Base-by-base conservation (phyloP, 768 basidiomycete genomes). In the Mycena galericulata region DNA sequence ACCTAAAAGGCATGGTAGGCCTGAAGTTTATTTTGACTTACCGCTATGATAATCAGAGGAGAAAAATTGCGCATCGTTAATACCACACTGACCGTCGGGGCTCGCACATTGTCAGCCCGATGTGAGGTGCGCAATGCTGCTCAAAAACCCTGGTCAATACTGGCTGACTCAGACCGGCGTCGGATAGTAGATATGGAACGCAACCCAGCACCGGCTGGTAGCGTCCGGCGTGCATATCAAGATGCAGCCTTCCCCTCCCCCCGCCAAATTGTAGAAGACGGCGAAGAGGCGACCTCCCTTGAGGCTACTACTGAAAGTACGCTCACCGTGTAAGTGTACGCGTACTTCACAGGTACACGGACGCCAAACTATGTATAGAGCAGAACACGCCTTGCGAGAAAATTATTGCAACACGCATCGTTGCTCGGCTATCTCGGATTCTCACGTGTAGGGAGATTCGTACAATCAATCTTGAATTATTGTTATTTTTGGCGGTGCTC, bases 181-280 rank as follows among this genome's bases (percentile, higher is more conserved):
- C 12, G 20, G 56, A 43, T 50, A n/a, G n/a, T n/a, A 90, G 89
- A 85, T 90, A 32, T 90, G 88, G 89, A 89, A 85, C 61, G 75
- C 75, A 12, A 88, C 85, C 2, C 79, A 83, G 65, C 84, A 83
- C 64, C 84, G 87, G 17, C 77, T 90, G 5, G 84, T 87, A 12
- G 85, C 84, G 7, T 88, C 88, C 1, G 88, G 86, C 1, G 81
- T 84, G 1, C 88, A 89, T 51, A 81, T 85, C 60, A 89, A 88
- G 68, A 88, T 89, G 88, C 73, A 77, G 27, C 83, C 88, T 1
- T 86, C 87, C 29, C 83, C 88, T 1, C 85, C 87, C 29, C 24
- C 15, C 9, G 18, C 60, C 38, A 68, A 63, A 24, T 27, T 68
- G 12, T 68, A 68, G 41, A 29, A 4, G 17, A 3, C 24, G 11